Evolutionary conservation across 2,329 filamentous ascomycete species (phyloP).

Genomic region (Lomentospora prolificans): DNA sequence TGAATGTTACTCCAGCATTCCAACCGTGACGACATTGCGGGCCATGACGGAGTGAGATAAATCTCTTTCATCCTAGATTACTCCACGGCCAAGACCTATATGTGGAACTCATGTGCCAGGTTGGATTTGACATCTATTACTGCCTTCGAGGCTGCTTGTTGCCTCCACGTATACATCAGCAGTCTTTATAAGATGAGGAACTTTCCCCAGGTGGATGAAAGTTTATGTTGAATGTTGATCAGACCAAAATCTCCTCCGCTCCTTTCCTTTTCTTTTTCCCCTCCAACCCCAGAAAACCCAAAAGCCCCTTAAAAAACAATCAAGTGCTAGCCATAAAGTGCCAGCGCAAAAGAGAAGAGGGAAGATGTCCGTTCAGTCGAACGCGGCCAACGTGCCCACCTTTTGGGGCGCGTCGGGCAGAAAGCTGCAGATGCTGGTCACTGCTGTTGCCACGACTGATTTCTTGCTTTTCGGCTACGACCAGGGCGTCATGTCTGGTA

Average conservation of each 20-base stretch:
- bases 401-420: slow-evolving; percentile 51
- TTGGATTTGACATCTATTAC: background rate
- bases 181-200: background rate
- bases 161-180: background rate
- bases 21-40: background rate
- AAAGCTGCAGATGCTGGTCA: slow-evolving; percentile 45
- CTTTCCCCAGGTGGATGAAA: background rate
- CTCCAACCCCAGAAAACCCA: background rate
- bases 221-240: background rate
- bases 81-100: background rate
- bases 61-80: background rate
- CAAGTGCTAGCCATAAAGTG: too few relatives aligned
- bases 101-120: background rate
- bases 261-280: background rate
- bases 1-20: background rate
- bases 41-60: background rate
- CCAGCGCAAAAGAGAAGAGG: too few relatives aligned
- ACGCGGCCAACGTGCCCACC: slow-evolving; percentile 21
- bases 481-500: slow-evolving; percentile 43
- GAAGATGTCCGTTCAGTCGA: background rate
- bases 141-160: background rate
- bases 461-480: slow-evolving; percentile 53
- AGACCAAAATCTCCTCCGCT: background rate
- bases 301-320: background rate
- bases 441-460: slow-evolving; percentile 53